A percentile compares a stretch with the other conserved stretches of the same genome.
Conservation (phyloP, 345 rosid genomes). For the Aethionema arabicum region DNA sequence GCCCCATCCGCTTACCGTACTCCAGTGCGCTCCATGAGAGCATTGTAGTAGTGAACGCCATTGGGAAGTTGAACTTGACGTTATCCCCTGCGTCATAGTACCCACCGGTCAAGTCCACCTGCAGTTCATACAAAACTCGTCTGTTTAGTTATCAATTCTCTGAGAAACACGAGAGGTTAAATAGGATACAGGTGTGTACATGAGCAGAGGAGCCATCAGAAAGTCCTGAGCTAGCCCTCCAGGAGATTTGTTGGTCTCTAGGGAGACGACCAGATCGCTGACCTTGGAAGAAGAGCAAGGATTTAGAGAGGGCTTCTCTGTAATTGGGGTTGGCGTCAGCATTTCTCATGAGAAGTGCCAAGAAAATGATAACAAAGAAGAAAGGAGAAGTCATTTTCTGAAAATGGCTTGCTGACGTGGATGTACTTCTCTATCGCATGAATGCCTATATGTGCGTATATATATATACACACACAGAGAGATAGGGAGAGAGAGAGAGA, state of each 20-base stretch:
- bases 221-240: slow-evolving; percentile 82
- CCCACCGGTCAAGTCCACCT: slow-evolving; percentile 90
- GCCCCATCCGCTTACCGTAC: slow-evolving; percentile 70
- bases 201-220: slow-evolving; percentile 63
- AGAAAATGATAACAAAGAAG: slow-evolving; percentile 33
- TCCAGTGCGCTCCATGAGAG: slow-evolving; percentile 86
- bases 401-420: slow-evolving; percentile 19
- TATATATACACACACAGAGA: slow-evolving; percentile 13
- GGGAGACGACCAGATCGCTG: slow-evolving; percentile 87
- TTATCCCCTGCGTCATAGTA: slow-evolving; percentile 97
- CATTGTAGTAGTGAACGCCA: slow-evolving; percentile 94
- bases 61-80: slow-evolving; percentile 86
- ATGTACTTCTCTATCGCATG: slow-evolving; percentile 23
- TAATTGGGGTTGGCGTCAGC: slow-evolving; percentile 67
- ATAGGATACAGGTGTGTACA: slow-evolving; percentile 36
- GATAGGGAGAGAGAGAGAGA: slow-evolving; percentile 3
- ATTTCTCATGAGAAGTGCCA: slow-evolving; percentile 25
- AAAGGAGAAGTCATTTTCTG: slow-evolving; percentile 29
- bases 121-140: slow-evolving; percentile 3
- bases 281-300: slow-evolving; percentile 82
- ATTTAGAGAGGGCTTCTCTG: slow-evolving; percentile 74
- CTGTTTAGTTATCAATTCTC: background rate
- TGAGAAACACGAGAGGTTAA: background rate
- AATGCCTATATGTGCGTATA: background rate
- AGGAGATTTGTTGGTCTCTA: slow-evolving; percentile 46